phyloP scores from a whole-genome alignment of 2,329 filamentous ascomycete species.

The Penicillium rolfsii region DNA sequence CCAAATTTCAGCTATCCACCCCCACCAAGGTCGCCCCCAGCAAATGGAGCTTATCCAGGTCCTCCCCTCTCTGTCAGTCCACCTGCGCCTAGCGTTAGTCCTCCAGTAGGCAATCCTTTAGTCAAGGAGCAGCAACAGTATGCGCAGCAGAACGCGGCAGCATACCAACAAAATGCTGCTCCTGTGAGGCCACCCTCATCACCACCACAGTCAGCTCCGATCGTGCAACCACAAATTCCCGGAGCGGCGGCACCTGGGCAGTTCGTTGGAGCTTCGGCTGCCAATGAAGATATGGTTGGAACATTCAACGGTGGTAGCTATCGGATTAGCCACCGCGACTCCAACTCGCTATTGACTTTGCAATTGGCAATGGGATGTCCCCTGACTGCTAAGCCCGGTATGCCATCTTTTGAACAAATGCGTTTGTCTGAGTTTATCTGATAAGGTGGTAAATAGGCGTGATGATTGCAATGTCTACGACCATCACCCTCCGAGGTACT shows the following conservation, averaged over 20 bases:
- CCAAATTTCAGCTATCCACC: slow-evolving; percentile 30
- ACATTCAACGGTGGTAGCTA: slow-evolving; percentile 97
- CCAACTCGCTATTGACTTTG: slow-evolving; percentile 84
- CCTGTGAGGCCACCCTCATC: no score
- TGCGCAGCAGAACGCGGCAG: slow-evolving; percentile 11
- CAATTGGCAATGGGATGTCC: slow-evolving; percentile 90
- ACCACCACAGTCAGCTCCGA: neutral
- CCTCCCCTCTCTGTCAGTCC: slow-evolving; percentile 13
- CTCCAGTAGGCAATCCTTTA: slow-evolving; percentile 4
- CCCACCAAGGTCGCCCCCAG: slow-evolving; percentile 27
- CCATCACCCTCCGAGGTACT: slow-evolving; percentile 78
- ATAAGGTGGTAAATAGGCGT: slow-evolving; percentile 55
- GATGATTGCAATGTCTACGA: slow-evolving; percentile 95
- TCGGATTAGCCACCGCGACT: slow-evolving; percentile 87
- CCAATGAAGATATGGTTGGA: slow-evolving; percentile 77
- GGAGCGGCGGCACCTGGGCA: slow-evolving; percentile 45
- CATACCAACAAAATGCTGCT: slow-evolving; percentile 9
- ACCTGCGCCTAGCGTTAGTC: slow-evolving; percentile 1
- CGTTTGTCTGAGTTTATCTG: neutral
- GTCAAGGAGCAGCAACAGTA: neutral
- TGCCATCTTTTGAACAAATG: no score
- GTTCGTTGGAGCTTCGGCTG: slow-evolving; percentile 61
- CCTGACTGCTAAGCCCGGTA: slow-evolving; percentile 75
- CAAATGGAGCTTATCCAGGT: slow-evolving; percentile 11
- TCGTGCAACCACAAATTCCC: no score